Evolutionary conservation across 257 asterid species (phyloP), one percentile per base, ranked within the genome.

Genomic region (Plantago ovata): DNA sequence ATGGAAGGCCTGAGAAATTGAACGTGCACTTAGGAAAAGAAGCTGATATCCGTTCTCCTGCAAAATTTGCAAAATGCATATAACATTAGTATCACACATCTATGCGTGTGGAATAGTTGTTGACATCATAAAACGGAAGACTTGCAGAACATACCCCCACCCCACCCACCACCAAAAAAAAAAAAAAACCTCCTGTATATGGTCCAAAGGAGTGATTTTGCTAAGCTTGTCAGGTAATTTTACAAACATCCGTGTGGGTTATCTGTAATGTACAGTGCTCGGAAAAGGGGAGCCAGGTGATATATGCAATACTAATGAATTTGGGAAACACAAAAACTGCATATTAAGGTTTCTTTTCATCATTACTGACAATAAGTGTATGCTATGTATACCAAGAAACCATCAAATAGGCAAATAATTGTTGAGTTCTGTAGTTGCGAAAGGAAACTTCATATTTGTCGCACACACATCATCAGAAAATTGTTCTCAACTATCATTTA

Each of bases 41-140:
- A 93, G 68, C 65, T 93, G 94, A 76, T 89, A 93, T 65, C 98
- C 98, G 58, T 89, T 93, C 65, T 93, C 96, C 98, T 93, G 89
- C 36, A 78, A 77, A 38, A n/a, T n/a, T n/a, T n/a, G n/a, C n/a
- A n/a, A n/a, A 75, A 77, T 60, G 61, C 33, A 74, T 49, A 71
- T 23, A 39, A 55, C 22, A 45, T 32, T 47, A 39, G 41, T 38
- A 41, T 61, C 42, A 69, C 28, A 53, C 24, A 19, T n/a, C 55
- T 15, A 49, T 50, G 38, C 28, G 32, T 4, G 18, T 22, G 13
- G 55, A 0, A 4, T 13, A 22, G 16, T 50, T 22, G 38, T 4
- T 33, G 7, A 50, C 36, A 28, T 28, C 2, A 2, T 24, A 28
- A 3, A 28, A 3, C 7, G 36, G 3, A 28, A 28, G 36, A 28